Percentiles rank a stretch among this genome's conserved stretches.
phyloP scores from a whole-genome alignment of 1,284 basidiomycete species.

The Sparassis latifolia region DNA sequence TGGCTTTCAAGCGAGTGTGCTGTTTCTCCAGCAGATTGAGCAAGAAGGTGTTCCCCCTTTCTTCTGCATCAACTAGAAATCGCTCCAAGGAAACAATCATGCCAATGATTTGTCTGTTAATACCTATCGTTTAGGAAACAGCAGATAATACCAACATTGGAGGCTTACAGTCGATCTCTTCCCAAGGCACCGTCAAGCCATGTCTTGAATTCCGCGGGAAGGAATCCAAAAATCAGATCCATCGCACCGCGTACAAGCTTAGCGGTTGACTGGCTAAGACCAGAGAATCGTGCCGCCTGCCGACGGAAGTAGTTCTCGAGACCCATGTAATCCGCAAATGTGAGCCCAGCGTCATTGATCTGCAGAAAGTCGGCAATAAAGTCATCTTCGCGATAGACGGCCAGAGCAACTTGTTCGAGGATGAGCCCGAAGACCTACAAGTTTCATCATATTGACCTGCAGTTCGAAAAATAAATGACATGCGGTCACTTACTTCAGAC shows the following conservation, averaged over 20 bases:
- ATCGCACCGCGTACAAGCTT: constrained; percentile 85
- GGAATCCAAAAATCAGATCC: constrained; percentile 94
- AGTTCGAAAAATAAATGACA: neutral
- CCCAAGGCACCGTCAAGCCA: constrained; percentile 80
- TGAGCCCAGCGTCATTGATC: constrained; percentile 81
- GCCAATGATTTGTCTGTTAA: constrained; percentile 76
- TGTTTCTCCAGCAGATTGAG: constrained; percentile 75
- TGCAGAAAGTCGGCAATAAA: constrained; percentile 93
- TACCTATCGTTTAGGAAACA: constrained; percentile 4
- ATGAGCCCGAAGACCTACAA: constrained; percentile 68
- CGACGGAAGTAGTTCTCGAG: constrained; percentile 92
- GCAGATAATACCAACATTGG: neutral
- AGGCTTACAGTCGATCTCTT: constrained; percentile 72
- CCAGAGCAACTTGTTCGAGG: constrained; percentile 71
- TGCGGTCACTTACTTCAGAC: constrained; percentile 48
- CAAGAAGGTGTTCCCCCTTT: constrained; percentile 73
- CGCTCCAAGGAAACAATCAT: constrained; percentile 77
- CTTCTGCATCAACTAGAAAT: constrained; percentile 74
- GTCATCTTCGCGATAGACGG: constrained; percentile 78
- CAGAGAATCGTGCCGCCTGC: constrained; percentile 74
- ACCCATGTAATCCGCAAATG: constrained; percentile 95
- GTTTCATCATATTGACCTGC: neutral
- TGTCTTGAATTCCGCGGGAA: constrained; percentile 76
- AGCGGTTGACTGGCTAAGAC: constrained; percentile 60
- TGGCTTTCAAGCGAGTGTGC: constrained; percentile 64